Evolutionary conservation across 202 grass and related monocot species (phyloP), one percentile per base, ranked within the genome.

Genomic region (Musa balbisiana): DNA sequence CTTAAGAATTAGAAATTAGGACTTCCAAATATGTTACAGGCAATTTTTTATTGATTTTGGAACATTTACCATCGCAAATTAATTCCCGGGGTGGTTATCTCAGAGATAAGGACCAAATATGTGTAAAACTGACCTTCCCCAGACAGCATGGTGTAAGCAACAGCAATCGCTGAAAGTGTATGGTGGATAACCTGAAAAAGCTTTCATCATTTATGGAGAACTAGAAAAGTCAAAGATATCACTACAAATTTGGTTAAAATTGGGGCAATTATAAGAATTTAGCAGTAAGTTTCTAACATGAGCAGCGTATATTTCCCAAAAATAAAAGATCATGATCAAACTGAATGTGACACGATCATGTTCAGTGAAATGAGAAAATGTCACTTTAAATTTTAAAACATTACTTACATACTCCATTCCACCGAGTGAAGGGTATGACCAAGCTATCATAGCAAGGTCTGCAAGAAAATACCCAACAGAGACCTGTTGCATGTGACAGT

Each of bases 361-460:
- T 11, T 52, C n/a, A 72, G 49, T 3, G 10, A 53, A 72, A 72
- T 51, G n/a, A 52, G 10, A 21, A 67, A 67, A 19, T 11, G 19
- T 20, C 9, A 10, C 49, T 72, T 49, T 19, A 72, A 19, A 2
- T 10, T 72, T 49, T 19, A 72, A 19, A 2, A 20, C n/a, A 20
- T 21, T 9, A 72, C 69, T 53, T 52, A 72, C 69, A 72, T 72
- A 72, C 50, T 72, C 69, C 69, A 72, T 72, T 72, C 69, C 69
- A 72, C 69, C 69, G 1, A 72, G n/a, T 6, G 69, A 72, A 52
- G 69, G 69, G 21, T 53, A 72, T 22, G 49, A 11, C 50, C 69
- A 72, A 53, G 53, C 10, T 1, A 72, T 72, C 69, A 72, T 72
- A 51, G 49, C 69, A 72, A 72, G 69, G n/a, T 72, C 69, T 52